Evolutionary conservation across 23 red algal species (phyloP).

Genomic region (Gracilariopsis chorda): DNA sequence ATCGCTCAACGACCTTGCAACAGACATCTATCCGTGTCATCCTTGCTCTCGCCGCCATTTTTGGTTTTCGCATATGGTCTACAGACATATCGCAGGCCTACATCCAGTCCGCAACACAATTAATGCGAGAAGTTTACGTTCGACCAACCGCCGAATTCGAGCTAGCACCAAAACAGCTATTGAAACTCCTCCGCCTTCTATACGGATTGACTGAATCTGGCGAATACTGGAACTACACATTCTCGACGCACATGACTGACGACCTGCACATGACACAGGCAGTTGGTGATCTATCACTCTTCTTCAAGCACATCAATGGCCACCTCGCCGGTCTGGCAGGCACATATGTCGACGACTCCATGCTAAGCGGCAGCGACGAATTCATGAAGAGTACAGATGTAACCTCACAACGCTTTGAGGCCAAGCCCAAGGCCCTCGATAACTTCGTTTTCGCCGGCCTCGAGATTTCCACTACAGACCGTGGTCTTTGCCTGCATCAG

Average conservation of each 20-base stretch:
- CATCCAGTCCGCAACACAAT: constrained; percentile 15
- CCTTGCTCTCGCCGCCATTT: constrained; percentile 27
- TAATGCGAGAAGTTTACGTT: constrained; percentile 32
- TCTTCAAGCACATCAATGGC: constrained; percentile 6
- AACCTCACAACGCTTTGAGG: constrained; percentile 6
- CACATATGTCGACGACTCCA: constrained; percentile 30
- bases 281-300: background rate
- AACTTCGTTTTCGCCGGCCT: constrained; percentile 28
- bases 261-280: constrained; percentile 16
- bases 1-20: constrained; percentile 7
- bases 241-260: background rate
- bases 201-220: constrained; percentile 20
- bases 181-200: constrained; percentile 28
- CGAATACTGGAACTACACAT: constrained; percentile 40
- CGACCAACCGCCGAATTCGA: constrained; percentile 16
- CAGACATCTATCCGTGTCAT: constrained; percentile 3
- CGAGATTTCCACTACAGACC: background rate
- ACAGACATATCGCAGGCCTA: constrained; percentile 41
- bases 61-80: constrained; percentile 49
- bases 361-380: background rate
- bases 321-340: background rate
- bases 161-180: background rate
- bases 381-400: background rate
- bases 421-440: background rate
- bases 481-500: background rate